Conservation (phyloP, 2,329 filamentous ascomycete species). For the Decorospora gaudefroyi region DNA sequence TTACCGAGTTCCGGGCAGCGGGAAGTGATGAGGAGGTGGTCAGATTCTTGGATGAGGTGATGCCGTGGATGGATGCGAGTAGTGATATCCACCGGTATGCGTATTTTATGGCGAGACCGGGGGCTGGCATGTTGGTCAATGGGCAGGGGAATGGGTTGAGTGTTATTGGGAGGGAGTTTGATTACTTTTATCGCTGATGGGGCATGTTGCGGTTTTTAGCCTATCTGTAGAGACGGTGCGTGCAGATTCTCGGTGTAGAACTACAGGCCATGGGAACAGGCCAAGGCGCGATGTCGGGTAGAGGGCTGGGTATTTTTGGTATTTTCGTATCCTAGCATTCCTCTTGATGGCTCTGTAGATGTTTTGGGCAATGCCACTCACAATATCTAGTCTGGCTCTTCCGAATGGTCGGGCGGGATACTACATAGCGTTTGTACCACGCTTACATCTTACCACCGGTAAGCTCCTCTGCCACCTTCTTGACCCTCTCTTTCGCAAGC, state of each 20-base stretch:
- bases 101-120: slow-evolving; percentile 28
- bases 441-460: slow-evolving; percentile 64
- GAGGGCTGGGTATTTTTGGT: no score
- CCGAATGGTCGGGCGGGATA: background rate
- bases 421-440: background rate
- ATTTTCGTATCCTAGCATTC: no score
- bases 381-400: no score
- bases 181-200: no score
- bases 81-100: slow-evolving; percentile 41
- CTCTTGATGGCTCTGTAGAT: no score
- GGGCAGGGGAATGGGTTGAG: slow-evolving; percentile 19
- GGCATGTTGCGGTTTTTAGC: no score
- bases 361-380: no score
- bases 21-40: slow-evolving; percentile 27
- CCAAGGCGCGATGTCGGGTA: no score
- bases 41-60: slow-evolving; percentile 31
- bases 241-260: no score
- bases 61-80: slow-evolving; percentile 41
- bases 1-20: slow-evolving; percentile 40
- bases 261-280: no score
- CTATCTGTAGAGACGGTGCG: no score
- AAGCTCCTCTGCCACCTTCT: slow-evolving; percentile 67
- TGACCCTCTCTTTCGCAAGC: slow-evolving; percentile 62
- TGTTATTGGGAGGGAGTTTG: slow-evolving; percentile 22
- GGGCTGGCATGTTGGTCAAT: slow-evolving; percentile 23